Evolutionary conservation across 2,329 filamentous ascomycete genomes (phyloP), one percentile per base, ranked within the genome.

Genomic region (Aspergillus terreus): DNA sequence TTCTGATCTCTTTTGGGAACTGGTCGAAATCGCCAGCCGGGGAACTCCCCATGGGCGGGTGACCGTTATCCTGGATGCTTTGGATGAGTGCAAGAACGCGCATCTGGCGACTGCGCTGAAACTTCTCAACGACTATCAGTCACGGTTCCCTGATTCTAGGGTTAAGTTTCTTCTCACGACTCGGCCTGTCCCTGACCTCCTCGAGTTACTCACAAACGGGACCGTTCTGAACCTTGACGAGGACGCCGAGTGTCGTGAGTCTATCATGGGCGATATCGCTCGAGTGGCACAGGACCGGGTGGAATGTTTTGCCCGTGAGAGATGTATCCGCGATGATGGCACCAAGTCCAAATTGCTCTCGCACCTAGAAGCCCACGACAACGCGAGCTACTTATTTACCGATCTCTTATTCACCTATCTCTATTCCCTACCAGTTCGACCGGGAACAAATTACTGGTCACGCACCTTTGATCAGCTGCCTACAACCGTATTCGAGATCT

Each of bases 381-480:
- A 15, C 25, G 23, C 43, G 23, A 45, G 43, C 43, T 45, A 45
- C 15, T 33, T 45, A 12, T 45, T 30, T 45, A 12, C 43, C 27
- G 43, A 45, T 9, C 43, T 45, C 7, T 7, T 45, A 33, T 45
- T 45, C 43, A 15, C 43, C n/a, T 45, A 45, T 33, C 43, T 45
- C 7, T 30, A 45, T 33, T 30, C 43, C 12, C 27, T 45, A 2
- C 43, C 43, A 17, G 43, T 45, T 7, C 43, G 43, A 11, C 43
- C 43, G 23, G 43, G 43, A 17, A 45, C 43, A 30, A 45, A 45
- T 14, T 45, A 45, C 43, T 45, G 43, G 43, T 45, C 43, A 5
- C 43, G 43, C n/a, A 45, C 27, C 9, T 15, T 45, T 6, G 43
- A 45, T 14, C 43, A 45, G 9, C 9, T 45, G 27, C 43, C 43